These are phyloP conservation scores for Sporothrix globosa DNA, from an alignment of 2,329 filamentous ascomycete genomes.

Conservation along the genomic window DNA sequence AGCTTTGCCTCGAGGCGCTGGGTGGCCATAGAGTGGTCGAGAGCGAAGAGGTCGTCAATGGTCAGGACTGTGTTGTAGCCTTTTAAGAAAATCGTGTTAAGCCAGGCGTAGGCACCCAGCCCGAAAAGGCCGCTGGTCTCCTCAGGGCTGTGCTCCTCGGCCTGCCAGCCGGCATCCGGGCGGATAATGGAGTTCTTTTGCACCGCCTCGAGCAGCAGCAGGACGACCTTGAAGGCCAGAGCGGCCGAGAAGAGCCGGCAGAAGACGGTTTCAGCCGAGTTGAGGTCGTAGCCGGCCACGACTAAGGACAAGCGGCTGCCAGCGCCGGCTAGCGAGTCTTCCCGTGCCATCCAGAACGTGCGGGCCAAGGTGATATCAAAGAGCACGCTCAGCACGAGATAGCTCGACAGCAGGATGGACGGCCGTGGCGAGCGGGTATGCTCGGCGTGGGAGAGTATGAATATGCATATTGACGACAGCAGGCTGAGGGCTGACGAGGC, in stretches of 20 bases:
- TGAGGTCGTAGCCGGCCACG: conserved; percentile 24
- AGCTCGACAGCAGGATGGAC: conserved; percentile 49
- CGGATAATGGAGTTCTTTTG: conserved; percentile 34
- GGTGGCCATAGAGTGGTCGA: conserved; percentile 38
- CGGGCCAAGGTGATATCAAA: conserved; percentile 50
- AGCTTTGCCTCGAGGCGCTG: conserved; percentile 34
- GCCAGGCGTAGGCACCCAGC: conserved; percentile 44
- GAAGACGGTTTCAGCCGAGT: conserved; percentile 28
- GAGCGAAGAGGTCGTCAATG: conserved; percentile 44
- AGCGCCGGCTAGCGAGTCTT: not conserved
- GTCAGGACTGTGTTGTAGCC: conserved; percentile 45
- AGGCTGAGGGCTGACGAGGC: conserved; percentile 36
- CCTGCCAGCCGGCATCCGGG: conserved; percentile 25
- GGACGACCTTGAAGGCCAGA: conserved; percentile 35
- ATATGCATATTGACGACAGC: conserved; percentile 41
- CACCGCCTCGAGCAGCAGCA: conserved; percentile 37
- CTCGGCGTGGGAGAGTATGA: conserved; percentile 42
- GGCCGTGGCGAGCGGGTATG: conserved; percentile 45
- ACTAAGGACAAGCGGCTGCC: conserved; percentile 24
- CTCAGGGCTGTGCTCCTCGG: conserved; percentile 42
- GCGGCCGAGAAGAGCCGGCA: conserved; percentile 35
- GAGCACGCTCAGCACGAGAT: conserved; percentile 49
- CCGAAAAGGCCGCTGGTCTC: conserved; percentile 45
- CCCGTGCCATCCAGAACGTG: conserved; percentile 47
- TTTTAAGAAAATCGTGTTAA: conserved; percentile 43